Evolutionary conservation across 2,329 filamentous ascomycete genomes (phyloP).

Genomic region (Phyllosticta ampelicida): DNA sequence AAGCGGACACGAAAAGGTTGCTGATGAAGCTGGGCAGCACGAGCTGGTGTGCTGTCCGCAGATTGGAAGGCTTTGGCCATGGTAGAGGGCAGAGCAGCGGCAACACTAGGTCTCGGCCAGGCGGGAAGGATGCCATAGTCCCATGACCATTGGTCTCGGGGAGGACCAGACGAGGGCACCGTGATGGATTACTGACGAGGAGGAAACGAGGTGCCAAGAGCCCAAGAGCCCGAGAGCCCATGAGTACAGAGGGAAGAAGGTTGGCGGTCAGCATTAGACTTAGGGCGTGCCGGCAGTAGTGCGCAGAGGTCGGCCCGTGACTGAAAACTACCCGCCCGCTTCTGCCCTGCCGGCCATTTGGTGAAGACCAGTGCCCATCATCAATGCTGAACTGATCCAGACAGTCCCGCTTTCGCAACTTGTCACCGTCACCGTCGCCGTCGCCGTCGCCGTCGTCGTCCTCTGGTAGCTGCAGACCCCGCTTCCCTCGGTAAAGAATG

Average conservation of each 20-base stretch:
- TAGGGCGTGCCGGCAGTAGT: not conserved
- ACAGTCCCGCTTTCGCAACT: not conserved
- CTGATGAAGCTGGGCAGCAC: not conserved
- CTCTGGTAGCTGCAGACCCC: not conserved
- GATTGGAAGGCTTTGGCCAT: not conserved
- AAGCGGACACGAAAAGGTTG: not conserved
- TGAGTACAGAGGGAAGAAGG: not conserved
- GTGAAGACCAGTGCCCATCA: not conserved
- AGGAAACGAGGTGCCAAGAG: not conserved
- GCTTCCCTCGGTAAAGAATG: not conserved
- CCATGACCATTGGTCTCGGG: too few relatives aligned
- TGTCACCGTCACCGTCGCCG: too few relatives aligned
- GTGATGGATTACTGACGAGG: not conserved
- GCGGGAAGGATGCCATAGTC: not conserved
- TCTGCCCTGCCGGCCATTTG: too few relatives aligned
- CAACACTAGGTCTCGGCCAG: not conserved
- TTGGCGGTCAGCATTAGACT: not conserved
- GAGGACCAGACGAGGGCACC: not conserved
- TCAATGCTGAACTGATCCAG: not conserved
- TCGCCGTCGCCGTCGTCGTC: too few relatives aligned
- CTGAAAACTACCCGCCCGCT: too few relatives aligned
- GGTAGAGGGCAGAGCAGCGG: not conserved
- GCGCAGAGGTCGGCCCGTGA: not conserved
- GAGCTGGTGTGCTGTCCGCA: not conserved
- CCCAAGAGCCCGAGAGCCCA: not conserved